Conservation (phyloP, 768 basidiomycete species). For the Phylloporus scabripes region DNA sequence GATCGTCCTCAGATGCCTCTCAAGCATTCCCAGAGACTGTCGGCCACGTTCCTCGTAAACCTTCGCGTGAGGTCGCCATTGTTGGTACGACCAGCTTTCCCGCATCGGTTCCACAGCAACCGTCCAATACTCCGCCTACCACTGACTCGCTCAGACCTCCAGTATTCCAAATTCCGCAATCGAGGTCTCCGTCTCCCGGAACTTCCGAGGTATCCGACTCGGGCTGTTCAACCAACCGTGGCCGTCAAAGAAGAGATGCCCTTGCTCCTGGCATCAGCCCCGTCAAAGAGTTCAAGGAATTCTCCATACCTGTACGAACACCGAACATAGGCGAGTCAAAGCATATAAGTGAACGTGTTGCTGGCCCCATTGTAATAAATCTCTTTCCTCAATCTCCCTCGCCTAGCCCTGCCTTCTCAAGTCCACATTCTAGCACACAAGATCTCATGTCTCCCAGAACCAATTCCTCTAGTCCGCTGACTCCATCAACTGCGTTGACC, state of each 20-base stretch:
- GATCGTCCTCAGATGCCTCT: conserved; percentile 46
- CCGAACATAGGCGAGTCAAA: conserved; percentile 61
- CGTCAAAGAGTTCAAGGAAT: conserved; percentile 23
- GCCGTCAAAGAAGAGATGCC: conserved; percentile 31
- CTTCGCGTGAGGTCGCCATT: conserved; percentile 48
- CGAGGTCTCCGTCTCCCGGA: conserved; percentile 29
- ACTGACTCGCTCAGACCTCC: conserved; percentile 32
- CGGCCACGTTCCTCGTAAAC: conserved; percentile 39
- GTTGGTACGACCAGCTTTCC: conserved; percentile 40
- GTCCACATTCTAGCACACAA: conserved; percentile 25
- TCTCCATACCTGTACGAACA: conserved; percentile 38
- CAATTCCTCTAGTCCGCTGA: conserved; percentile 19
- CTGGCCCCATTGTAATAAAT: conserved; percentile 55
- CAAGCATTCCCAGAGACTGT: conserved; percentile 22
- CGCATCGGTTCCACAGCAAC: conserved; percentile 25
- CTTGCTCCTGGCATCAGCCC: conserved; percentile 29
- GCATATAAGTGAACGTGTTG: conserved; percentile 53
- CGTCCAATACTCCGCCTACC: conserved; percentile 26
- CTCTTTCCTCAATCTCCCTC: conserved; percentile 34
- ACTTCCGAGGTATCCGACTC: conserved; percentile 29
- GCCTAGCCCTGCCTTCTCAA: conserved; percentile 24
- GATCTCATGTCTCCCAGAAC: conserved; percentile 26
- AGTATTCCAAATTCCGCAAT: conserved; percentile 35
- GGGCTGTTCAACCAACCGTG: conserved; percentile 25
- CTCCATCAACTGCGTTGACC: conserved; percentile 24